Percentiles rank a stretch among this genome's conserved stretches.
Evolutionary conservation across 345 rosid genomes (phyloP).

Genomic region (Ceriops decandra): DNA sequence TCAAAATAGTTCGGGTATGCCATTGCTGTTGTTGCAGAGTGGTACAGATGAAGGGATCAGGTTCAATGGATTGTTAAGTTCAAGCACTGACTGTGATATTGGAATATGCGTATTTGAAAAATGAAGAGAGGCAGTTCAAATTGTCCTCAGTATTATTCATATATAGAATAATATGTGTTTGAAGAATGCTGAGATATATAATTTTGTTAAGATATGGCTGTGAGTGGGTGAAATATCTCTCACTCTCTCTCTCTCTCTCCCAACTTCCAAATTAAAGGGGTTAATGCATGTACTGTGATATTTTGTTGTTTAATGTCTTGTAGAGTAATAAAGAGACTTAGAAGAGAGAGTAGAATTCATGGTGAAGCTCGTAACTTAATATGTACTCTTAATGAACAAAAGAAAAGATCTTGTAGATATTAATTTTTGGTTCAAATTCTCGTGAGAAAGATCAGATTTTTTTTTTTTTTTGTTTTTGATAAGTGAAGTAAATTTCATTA

Average conservation of each 20-base stretch:
- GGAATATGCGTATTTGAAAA: slow-evolving; percentile 61
- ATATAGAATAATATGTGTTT: slow-evolving; percentile 13
- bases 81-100: slow-evolving; percentile 43
- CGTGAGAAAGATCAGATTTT: too few species aligned
- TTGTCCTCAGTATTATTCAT: not conserved
- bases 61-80: slow-evolving; percentile 44
- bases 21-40: slow-evolving; percentile 42
- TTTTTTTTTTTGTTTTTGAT: too few species aligned
- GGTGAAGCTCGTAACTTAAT: too few species aligned
- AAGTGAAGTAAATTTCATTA: too few species aligned
- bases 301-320: too few species aligned
- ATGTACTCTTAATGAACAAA: too few species aligned
- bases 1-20: slow-evolving; percentile 24
- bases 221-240: slow-evolving; percentile 21
- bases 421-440: too few species aligned
- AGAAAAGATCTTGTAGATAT: too few species aligned
- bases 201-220: slow-evolving; percentile 27
- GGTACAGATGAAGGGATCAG: slow-evolving; percentile 40
- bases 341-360: too few species aligned
- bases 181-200: slow-evolving; percentile 17
- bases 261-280: too few species aligned
- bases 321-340: too few species aligned
- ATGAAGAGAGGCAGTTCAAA: slow-evolving; percentile 19
- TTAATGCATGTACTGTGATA: too few species aligned
- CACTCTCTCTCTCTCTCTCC: not conserved